Base-by-base conservation (phyloP, 345 rosid species). In the Populus nigra region DNA sequence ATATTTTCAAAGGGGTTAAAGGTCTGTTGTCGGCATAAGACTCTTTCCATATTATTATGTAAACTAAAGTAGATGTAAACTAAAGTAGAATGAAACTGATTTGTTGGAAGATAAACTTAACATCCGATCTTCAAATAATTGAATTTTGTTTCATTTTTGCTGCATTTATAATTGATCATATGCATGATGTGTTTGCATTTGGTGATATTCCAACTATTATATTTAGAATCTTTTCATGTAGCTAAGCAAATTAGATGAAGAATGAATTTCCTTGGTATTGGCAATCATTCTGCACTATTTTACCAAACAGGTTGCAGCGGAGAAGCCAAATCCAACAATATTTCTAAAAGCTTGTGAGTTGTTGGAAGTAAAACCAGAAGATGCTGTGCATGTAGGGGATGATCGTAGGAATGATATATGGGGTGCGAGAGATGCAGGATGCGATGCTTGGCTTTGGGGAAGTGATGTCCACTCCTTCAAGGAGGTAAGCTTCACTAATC, bases 401-500 rank as follows among this genome's bases (percentile, higher is more conserved):
- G 99, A 96, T 79, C 97, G 99, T 27, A 89, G 99, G 83, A 96
- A 96, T 47, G 99, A 96, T 84, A 73, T 96, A 80, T 96, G 99
- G 99, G 99, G 99, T 2, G 99, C 97, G 31, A 90, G 99, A 79
- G 99, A 92, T 81, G 99, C 99, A 68, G 99, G 97, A 31, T 93
- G 98, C 65, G 97, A 96, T 72, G 99, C 95, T 77, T 96, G 99
- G 99, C 93, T 93, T 18, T 96, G 99, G 99, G 98, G 98, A 82
- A 92, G 91, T 36, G 98, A 96, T 79, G 97, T 96, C 66, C 80
- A 86, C 78, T 96, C 99, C 69, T 96, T 96, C 65, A 86, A 86
- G 83, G 94, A 94, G 97, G 99, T 93, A 73, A 67, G 57, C 25
- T 35, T 47, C 63, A 22, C 29, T 77, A 23, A 47, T 49, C 1